phyloP scores from a whole-genome alignment of 495 filamentous ascomycete genomes.

The Poronia punctata region DNA sequence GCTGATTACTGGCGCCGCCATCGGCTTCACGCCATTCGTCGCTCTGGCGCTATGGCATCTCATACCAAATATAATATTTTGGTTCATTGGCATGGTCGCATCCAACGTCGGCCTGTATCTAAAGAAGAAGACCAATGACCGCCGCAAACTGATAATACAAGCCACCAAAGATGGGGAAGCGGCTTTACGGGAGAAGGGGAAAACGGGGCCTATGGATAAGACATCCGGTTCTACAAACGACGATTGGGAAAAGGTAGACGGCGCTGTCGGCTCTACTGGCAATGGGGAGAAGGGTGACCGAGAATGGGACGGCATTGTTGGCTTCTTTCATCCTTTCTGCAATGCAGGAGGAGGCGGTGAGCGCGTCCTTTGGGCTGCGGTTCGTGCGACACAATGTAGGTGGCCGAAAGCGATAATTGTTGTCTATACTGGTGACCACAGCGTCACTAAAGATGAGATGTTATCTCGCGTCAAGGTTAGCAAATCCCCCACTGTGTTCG shows the following conservation, averaged over 20 bases:
- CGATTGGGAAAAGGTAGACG: slow-evolving; percentile 71
- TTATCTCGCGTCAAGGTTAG: slow-evolving; percentile 66
- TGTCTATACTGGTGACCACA: slow-evolving; percentile 92
- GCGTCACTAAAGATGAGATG: slow-evolving; percentile 71
- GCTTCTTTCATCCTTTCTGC: slow-evolving; percentile 97
- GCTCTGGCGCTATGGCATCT: slow-evolving; percentile 19
- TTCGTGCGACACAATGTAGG: slow-evolving; percentile 80
- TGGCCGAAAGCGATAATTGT: slow-evolving; percentile 84
- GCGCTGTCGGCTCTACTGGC: slow-evolving; percentile 42
- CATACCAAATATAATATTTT: slow-evolving; percentile 28
- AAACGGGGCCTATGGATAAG: slow-evolving; percentile 10
- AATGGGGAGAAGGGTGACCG: slow-evolving; percentile 48
- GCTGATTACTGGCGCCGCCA: slow-evolving; percentile 18
- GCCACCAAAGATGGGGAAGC: slow-evolving; percentile 55
- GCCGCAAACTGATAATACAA: slow-evolving; percentile 53
- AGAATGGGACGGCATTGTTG: slow-evolving; percentile 77
- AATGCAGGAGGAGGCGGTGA: slow-evolving; percentile 96
- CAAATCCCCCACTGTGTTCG: too few species aligned
- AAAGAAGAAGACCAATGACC: slow-evolving; percentile 56
- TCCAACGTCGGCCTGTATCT: slow-evolving; percentile 56
- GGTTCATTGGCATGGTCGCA: slow-evolving; percentile 34
- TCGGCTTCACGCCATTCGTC: slow-evolving; percentile 20
- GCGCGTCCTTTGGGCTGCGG: slow-evolving; percentile 92
- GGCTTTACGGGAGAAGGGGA: slow-evolving; percentile 35
- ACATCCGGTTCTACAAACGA: slow-evolving; percentile 45